Evolutionary conservation across 2,329 filamentous ascomycete genomes (phyloP).

Genomic region (Exophiala lecanii-corni): DNA sequence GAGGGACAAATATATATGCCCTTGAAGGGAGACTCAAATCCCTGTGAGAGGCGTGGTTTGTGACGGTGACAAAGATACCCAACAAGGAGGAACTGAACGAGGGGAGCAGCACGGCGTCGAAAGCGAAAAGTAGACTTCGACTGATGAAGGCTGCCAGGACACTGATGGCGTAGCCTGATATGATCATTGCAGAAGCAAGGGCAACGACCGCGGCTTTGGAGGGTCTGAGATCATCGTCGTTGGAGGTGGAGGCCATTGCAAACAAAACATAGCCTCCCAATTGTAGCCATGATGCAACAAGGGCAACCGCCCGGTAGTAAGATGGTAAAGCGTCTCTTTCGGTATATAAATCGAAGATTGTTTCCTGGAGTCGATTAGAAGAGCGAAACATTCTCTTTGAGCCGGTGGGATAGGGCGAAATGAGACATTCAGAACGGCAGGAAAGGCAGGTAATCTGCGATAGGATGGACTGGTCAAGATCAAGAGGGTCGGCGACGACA

Average conservation of each 20-base stretch:
- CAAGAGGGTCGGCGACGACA: conserved; percentile 1
- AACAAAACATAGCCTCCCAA: conserved; percentile 26
- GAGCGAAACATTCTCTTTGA: conserved; percentile 16
- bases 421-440: conserved; percentile 16
- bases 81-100: conserved; percentile 22
- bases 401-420: no score
- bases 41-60: conserved; percentile 21
- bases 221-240: conserved; percentile 16
- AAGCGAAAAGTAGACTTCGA: conserved; percentile 22
- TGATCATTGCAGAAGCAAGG: conserved; percentile 17
- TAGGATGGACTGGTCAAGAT: conserved; percentile 1
- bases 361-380: conserved; percentile 21
- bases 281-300: conserved; percentile 23
- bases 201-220: conserved; percentile 13
- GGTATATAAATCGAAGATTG: conserved; percentile 24
- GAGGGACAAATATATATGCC: conserved; percentile 23
- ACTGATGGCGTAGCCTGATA: conserved; percentile 18
- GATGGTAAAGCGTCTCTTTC: conserved; percentile 23
- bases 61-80: conserved; percentile 24
- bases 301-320: conserved; percentile 20
- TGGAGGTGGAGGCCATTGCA: conserved; percentile 21
- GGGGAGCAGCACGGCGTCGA: conserved; percentile 24
- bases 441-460: background rate
- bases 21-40: conserved; percentile 12
- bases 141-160: conserved; percentile 19